Conservation (phyloP, 192 early-diverging fungal genomes). For the Gigaspora rosea region DNA sequence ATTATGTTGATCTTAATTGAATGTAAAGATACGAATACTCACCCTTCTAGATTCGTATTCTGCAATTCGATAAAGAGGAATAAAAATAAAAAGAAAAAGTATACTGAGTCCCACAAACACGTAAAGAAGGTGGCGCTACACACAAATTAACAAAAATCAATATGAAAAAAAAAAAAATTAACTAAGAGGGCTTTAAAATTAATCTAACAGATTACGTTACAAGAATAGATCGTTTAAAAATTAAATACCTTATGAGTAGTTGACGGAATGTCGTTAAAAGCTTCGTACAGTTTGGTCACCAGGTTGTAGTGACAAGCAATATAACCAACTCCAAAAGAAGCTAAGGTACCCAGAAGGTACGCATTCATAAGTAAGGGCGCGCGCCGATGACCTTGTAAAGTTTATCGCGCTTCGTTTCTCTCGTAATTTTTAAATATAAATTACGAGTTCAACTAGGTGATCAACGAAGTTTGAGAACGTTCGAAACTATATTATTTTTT, state of each 20-base stretch:
- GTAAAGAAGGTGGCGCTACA: conserved; percentile 45
- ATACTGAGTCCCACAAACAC: conserved; percentile 41
- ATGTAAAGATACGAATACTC: neutral
- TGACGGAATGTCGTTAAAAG: conserved; percentile 32
- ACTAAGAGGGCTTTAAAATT: no score
- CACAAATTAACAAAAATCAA: neutral
- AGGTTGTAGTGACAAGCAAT: conserved; percentile 27
- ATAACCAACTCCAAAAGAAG: conserved; percentile 36
- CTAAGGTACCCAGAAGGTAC: conserved; percentile 26
- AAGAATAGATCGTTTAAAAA: neutral
- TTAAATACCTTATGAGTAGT: conserved; percentile 35
- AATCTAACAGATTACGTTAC: neutral
- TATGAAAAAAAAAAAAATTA: neutral
- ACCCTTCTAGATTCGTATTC: conserved; percentile 51
- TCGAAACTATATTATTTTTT: no score
- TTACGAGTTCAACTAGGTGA: no score
- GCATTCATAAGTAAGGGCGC: conserved; percentile 29
- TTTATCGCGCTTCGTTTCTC: neutral
- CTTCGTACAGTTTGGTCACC: conserved; percentile 31
- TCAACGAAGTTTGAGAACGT: no score
- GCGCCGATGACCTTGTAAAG: neutral
- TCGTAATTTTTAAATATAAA: neutral
- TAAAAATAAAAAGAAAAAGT: conserved; percentile 46
- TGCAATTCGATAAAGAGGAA: conserved; percentile 49
- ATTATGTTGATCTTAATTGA: neutral